Evolutionary conservation across 768 basidiomycete species (phyloP), one percentile per base, ranked within the genome.

Genomic region (Sporobolomyces roseus): DNA sequence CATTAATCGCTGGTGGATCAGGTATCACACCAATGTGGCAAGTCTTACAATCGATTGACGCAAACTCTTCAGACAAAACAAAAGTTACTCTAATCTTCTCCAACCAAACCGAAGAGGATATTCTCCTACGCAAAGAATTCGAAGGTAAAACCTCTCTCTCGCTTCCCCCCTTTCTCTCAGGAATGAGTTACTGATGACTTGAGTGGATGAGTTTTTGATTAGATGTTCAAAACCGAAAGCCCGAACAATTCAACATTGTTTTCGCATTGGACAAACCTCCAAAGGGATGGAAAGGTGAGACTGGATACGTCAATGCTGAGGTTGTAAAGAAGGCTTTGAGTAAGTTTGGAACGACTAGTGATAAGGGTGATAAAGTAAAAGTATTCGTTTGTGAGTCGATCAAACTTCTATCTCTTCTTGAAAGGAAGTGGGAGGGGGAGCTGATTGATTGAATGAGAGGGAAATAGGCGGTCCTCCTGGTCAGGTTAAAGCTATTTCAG

Each of bases 21-120:
- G 96, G 96, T 78, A 91, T 98, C 71, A 81, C 80, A 1, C 80
- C 80, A 43, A 78, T 80, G 77, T 80, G 77, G 64, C 55, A 65
- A 36, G 48, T 66, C 53, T 38, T 75, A 12, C 68, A 63, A 17
- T 59, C 68, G 43, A 67, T 62, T 41, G 71, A 52, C 32, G 74
- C 69, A 59, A 64, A 81, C 54, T 79, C 85, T 1, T 87, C 90
- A 75, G 96, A 98, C 85, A 91, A 87, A 81, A 97, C 96, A 68
- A 92, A 92, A 75, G 96, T 91, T 82, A 94, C 87, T 53, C 83
- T 98, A 63, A 81, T 99, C 74, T 98, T 89, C 80, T 87, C 90
- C 45, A 98, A 98, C 78, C 84, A 92, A 45, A 85, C 91, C 19
- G 90, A 92, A 77, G 82, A 84, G 61, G 96, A 99, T 77, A 96